These are phyloP conservation scores for Lecanicillium sp. DNA, from an alignment of 2,329 filamentous ascomycete genomes.

Conservation along the genomic window DNA sequence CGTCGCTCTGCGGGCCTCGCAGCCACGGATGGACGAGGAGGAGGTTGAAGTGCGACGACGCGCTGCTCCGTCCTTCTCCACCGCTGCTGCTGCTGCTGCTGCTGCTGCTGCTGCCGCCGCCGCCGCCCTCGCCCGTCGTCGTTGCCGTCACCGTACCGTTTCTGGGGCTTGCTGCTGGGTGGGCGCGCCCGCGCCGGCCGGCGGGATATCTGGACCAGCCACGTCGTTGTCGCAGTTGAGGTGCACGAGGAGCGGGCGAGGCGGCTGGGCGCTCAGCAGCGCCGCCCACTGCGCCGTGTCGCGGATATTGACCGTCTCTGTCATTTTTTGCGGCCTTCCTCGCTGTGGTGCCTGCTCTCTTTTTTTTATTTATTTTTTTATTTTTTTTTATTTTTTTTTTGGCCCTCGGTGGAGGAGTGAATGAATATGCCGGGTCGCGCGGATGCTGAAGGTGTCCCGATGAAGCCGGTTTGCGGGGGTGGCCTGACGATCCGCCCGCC, in stretches of 20 bases:
- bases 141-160: conserved; percentile 28
- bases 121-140: conserved; percentile 28
- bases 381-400: background rate
- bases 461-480: too few relatives aligned
- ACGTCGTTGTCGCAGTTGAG: conserved; percentile 62
- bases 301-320: conserved; percentile 11
- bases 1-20: conserved; percentile 54
- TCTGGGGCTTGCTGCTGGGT: background rate
- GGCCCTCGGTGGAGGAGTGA: background rate
- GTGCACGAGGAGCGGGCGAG: conserved; percentile 48
- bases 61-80: conserved; percentile 15
- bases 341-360: background rate
- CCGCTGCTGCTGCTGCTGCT: background rate
- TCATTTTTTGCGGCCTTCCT: background rate
- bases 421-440: too few relatives aligned
- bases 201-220: conserved; percentile 59
- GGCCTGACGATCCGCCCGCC: too few relatives aligned
- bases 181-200: conserved; percentile 21
- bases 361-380: background rate
- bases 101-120: background rate
- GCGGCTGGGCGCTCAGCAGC: conserved; percentile 15
- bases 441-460: too few relatives aligned
- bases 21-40: conserved; percentile 63
- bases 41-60: conserved; percentile 54
- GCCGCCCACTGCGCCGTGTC: conserved; percentile 18